These are phyloP conservation scores for Zoysia pacifica DNA, from an alignment of 176 grass and related monocot genomes.

Conservation along the genomic window DNA sequence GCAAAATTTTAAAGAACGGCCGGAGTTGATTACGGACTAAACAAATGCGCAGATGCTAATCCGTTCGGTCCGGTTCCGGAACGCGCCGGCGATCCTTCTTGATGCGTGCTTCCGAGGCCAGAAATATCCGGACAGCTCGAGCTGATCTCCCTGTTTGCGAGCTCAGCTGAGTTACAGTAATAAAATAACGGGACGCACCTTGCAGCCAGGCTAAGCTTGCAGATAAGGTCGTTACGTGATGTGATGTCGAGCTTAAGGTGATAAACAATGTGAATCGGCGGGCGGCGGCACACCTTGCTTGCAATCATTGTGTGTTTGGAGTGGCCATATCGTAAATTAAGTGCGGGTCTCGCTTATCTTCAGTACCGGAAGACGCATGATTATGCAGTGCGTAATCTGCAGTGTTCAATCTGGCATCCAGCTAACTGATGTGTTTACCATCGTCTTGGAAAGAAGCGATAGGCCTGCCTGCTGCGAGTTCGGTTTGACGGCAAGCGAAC, in stretches of 20 bases:
- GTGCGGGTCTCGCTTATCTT: not conserved
- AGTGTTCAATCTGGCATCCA: not conserved
- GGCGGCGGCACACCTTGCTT: not conserved
- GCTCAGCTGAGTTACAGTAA: slow-evolving; percentile 1
- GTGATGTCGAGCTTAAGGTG: not conserved
- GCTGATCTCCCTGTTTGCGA: not conserved
- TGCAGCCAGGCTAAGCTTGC: slow-evolving; percentile 11
- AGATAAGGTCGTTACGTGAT: slow-evolving; percentile 29
- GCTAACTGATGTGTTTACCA: not conserved
- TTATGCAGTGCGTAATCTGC: slow-evolving; percentile 35
- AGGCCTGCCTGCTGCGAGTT: not conserved
- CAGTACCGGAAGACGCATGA: not conserved
- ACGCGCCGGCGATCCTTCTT: not conserved
- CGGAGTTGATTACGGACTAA: not conserved
- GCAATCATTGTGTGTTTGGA: slow-evolving; percentile 34
- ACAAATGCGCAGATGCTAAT: not conserved
- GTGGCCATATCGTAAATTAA: not conserved
- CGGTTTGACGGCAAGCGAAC: slow-evolving; percentile 13
- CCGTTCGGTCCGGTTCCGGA: slow-evolving; percentile 16
- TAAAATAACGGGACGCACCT: slow-evolving; percentile 11
- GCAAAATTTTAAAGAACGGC: not conserved
- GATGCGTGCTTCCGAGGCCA: not conserved
- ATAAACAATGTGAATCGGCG: slow-evolving; percentile 17
- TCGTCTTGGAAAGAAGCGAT: not conserved
- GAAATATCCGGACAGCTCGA: not conserved